Percentiles rank a stretch among this genome's conserved stretches.
These are phyloP conservation scores for Beauveria australis DNA, from an alignment of 2,329 filamentous ascomycete species.

Conservation along the genomic window DNA sequence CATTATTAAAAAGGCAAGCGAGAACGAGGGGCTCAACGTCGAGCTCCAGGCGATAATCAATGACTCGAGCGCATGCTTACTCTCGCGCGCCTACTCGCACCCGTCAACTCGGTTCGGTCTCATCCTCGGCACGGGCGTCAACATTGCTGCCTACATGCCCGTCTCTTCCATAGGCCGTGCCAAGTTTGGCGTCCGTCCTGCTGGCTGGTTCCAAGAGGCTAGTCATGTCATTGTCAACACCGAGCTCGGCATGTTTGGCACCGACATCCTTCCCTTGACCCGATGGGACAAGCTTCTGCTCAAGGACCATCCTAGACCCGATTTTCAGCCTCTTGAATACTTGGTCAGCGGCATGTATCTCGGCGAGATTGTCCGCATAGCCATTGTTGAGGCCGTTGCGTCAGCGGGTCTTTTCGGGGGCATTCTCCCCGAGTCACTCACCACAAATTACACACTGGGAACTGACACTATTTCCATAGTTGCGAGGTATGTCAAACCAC, in stretches of 20 bases:
- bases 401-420: constrained; percentile 48
- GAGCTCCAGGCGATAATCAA: constrained; percentile 56
- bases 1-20: constrained; percentile 48
- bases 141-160: constrained; percentile 57
- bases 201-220: constrained; percentile 48
- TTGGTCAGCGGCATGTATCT: constrained; percentile 59
- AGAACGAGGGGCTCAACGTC: constrained; percentile 41
- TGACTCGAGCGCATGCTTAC: constrained; percentile 57
- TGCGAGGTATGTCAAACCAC: constrained; percentile 41
- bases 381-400: constrained; percentile 50
- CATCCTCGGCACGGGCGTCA: constrained; percentile 60
- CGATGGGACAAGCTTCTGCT: constrained; percentile 52
- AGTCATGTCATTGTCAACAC: constrained; percentile 60
- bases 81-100: constrained; percentile 55
- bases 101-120: constrained; percentile 53
- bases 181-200: constrained; percentile 50
- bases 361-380: constrained; percentile 54
- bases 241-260: constrained; percentile 59
- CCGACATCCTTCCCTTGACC: constrained; percentile 49
- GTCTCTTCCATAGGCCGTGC: constrained; percentile 43
- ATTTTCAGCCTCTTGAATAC: constrained; percentile 55
- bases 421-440: constrained; percentile 44
- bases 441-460: constrained; percentile 46
- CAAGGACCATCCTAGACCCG: constrained; percentile 43
- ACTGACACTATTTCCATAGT: constrained; percentile 53